These are phyloP conservation scores for Russula vinacea DNA, from an alignment of 768 basidiomycete genomes.

Conservation along the genomic window DNA sequence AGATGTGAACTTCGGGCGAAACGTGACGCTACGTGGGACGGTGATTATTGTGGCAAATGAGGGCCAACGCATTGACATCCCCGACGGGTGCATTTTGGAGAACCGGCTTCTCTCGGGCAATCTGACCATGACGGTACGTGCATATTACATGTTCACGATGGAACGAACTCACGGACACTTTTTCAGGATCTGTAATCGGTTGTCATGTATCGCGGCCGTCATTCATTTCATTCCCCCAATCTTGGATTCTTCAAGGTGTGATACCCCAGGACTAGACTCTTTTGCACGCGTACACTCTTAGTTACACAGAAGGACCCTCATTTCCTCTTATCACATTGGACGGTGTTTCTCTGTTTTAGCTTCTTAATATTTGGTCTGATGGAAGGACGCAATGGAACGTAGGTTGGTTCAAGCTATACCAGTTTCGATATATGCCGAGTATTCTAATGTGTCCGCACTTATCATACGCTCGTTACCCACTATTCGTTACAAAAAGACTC, in stretches of 20 bases:
- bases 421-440: neutral
- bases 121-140: conserved; percentile 67
- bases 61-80: conserved; percentile 69
- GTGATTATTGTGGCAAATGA: conserved; percentile 85
- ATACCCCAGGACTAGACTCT: conserved; percentile 3
- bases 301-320: neutral
- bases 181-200: conserved; percentile 21
- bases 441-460: neutral
- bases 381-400: neutral
- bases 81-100: conserved; percentile 69
- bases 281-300: neutral
- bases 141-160: neutral
- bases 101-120: conserved; percentile 80
- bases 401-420: neutral
- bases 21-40: conserved; percentile 82
- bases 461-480: conserved; percentile 3
- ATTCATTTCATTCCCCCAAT: neutral
- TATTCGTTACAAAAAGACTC: conserved; percentile 4
- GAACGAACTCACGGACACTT: neutral
- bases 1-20: conserved; percentile 86
- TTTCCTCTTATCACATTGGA: neutral
- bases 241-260: neutral
- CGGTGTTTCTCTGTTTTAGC: conserved; percentile 1
- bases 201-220: neutral
- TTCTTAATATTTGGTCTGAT: neutral